These are phyloP conservation scores for Neofusicoccum parvum DNA, from an alignment of 2,329 filamentous ascomycete genomes.

Conservation along the genomic window DNA sequence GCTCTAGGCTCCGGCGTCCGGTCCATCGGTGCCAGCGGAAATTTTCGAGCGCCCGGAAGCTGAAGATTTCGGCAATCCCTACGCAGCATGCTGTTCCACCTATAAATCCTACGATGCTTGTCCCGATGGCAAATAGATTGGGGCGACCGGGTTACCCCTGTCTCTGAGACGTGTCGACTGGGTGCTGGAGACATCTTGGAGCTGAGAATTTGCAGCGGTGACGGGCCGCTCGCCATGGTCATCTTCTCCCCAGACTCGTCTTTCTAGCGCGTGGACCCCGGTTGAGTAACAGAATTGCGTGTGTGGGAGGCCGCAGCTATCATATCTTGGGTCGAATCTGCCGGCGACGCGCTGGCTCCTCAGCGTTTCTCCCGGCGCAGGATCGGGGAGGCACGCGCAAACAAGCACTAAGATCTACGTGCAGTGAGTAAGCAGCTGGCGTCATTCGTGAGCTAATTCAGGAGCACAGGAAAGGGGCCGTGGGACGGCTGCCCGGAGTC, in stretches of 20 bases:
- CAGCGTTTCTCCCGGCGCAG: neutral
- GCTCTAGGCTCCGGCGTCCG: neutral
- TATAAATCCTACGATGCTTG: slow-evolving; percentile 5
- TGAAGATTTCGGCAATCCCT: neutral
- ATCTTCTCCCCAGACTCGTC: neutral
- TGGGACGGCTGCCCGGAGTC: neutral
- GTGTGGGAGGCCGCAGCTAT: neutral
- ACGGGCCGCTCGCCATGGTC: neutral
- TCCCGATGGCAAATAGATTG: slow-evolving; percentile 13
- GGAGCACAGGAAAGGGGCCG: neutral
- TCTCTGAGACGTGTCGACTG: neutral
- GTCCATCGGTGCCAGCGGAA: neutral
- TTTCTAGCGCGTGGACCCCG: neutral
- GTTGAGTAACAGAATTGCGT: neutral
- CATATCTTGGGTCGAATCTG: neutral
- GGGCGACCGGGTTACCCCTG: slow-evolving; percentile 2
- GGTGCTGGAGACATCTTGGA: neutral
- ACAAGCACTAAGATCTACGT: neutral
- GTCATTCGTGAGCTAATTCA: neutral
- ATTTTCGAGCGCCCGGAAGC: neutral
- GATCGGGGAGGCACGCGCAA: neutral
- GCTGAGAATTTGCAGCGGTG: slow-evolving; percentile 5
- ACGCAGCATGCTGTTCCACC: neutral
- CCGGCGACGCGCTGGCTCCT: neutral
- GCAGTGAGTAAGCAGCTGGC: neutral